Base-by-base conservation (phyloP, 331 rosid genomes). In the Saraca asoca region DNA sequence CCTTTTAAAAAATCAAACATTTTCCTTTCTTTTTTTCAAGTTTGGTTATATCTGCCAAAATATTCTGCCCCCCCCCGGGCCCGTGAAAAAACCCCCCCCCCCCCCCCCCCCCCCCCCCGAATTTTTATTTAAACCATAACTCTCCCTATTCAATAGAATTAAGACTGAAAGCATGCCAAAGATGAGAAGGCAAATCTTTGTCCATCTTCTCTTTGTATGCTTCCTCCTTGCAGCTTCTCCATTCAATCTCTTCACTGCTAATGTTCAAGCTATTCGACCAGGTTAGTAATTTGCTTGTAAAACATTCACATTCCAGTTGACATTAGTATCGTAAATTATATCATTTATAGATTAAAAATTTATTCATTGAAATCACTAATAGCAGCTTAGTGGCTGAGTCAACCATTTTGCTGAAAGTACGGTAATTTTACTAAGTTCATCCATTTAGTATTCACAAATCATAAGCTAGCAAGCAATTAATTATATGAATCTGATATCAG, bases 161-260 rank as follows among this genome's bases (percentile, higher is more conserved):
- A 3, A 24, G 3, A 8, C 43, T 0, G 16, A 12, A 48, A 76
- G 64, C 60, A 66, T 69, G 76, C 68, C 76, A 80, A 77, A 64
- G 43, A 88, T 84, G 91, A 70, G 75, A 82, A 73, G 80, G 62
- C 88, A 74, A 65, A 62, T 59, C 58, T 61, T 70, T 43, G 58
- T 64, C 64, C 76, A 24, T 68, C 77, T 83, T 68, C 77, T 88
- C 78, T 63, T 83, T 8, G 64, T 76, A 31, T 80, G 78, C 55
- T 67, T 90, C 64, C 75, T 90, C 63, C 81, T 90, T 62, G 81
- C 78, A 64, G 62, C 84, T 80, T 81, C 85, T 66, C 80, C 69
- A 49, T 50, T 68, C 73, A 58, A 73, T 81, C 54, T 55, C 39
- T 68, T 72, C 66, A 58, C 70, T 52, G 41, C 63, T 14, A 58